Conservation (phyloP, 2,329 filamentous ascomycete genomes). For the Trichoderma pleuroti region DNA sequence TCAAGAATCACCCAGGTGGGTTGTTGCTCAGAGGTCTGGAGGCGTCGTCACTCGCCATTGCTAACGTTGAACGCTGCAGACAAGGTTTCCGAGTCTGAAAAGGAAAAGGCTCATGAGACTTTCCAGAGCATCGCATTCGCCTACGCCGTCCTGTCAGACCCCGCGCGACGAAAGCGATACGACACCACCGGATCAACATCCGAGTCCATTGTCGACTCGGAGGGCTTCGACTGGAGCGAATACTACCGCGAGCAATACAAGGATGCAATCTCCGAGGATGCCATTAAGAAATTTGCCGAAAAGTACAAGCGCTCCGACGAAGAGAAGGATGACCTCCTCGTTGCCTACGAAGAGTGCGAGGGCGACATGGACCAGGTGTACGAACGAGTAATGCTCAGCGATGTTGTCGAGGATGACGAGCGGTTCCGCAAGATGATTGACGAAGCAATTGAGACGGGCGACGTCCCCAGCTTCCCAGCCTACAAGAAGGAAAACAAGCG, state of each 20-base stretch:
- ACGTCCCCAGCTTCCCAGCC: slow-evolving; percentile 62
- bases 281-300: slow-evolving; percentile 70
- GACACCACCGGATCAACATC: slow-evolving; percentile 86
- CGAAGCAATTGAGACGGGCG: slow-evolving; percentile 66
- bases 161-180: slow-evolving; percentile 76
- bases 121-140: slow-evolving; percentile 94
- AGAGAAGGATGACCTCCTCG: slow-evolving; percentile 73
- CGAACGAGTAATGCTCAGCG: slow-evolving; percentile 79
- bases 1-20: slow-evolving; percentile 81
- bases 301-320: slow-evolving; percentile 85
- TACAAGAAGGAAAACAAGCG: slow-evolving; percentile 74
- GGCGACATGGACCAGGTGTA: slow-evolving; percentile 78
- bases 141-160: slow-evolving; percentile 87
- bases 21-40: neutral
- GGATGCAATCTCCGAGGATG: slow-evolving; percentile 68
- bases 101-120: slow-evolving; percentile 68
- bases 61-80: slow-evolving; percentile 48
- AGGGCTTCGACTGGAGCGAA: slow-evolving; percentile 84
- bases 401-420: slow-evolving; percentile 78
- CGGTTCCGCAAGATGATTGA: slow-evolving; percentile 80
- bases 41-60: neutral
- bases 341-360: slow-evolving; percentile 67
- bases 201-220: slow-evolving; percentile 71
- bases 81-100: slow-evolving; percentile 67
- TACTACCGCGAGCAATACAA: slow-evolving; percentile 85